A percentile compares a stretch with the other conserved stretches of the same genome.
phyloP scores from a whole-genome alignment of 2,329 filamentous ascomycete species.

The Paecilomyces variotii region DNA sequence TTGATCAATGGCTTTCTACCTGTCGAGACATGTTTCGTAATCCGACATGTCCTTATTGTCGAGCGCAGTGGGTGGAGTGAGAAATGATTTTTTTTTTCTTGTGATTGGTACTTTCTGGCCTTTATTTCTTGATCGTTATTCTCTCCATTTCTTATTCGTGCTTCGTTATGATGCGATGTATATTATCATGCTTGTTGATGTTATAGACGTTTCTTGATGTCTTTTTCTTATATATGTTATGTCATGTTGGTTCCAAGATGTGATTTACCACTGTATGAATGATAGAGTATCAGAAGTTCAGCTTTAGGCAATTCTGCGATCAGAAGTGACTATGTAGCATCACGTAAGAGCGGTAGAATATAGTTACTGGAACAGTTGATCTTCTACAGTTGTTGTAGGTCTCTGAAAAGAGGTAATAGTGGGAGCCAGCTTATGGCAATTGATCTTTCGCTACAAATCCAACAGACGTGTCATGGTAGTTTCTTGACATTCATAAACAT shows the following conservation, averaged over 20 bases:
- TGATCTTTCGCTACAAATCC: not conserved
- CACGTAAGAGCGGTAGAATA: too few species aligned
- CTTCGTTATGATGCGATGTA: not conserved
- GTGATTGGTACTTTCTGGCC: too few species aligned
- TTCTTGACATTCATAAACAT: not conserved
- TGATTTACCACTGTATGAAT: not conserved
- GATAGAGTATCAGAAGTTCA: too few species aligned
- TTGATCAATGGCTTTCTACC: slow-evolving; percentile 5
- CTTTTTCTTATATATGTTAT: not conserved
- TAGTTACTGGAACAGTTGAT: too few species aligned
- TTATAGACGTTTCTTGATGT: not conserved
- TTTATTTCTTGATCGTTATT: not conserved
- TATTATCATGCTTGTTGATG: not conserved
- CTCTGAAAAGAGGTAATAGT: too few species aligned
- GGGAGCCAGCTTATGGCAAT: too few species aligned
- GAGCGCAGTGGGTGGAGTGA: not conserved
- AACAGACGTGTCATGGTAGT: not conserved
- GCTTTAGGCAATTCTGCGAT: not conserved
- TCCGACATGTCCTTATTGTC: not conserved
- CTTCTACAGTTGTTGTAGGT: too few species aligned
- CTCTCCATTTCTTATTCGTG: not conserved
- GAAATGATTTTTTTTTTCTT: not conserved
- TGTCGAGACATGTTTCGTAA: not conserved
- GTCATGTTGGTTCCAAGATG: not conserved
- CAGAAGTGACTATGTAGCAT: not conserved